Evolutionary conservation across 805 yeast species (phyloP).

Genomic region (Priceomyces carsonii): DNA sequence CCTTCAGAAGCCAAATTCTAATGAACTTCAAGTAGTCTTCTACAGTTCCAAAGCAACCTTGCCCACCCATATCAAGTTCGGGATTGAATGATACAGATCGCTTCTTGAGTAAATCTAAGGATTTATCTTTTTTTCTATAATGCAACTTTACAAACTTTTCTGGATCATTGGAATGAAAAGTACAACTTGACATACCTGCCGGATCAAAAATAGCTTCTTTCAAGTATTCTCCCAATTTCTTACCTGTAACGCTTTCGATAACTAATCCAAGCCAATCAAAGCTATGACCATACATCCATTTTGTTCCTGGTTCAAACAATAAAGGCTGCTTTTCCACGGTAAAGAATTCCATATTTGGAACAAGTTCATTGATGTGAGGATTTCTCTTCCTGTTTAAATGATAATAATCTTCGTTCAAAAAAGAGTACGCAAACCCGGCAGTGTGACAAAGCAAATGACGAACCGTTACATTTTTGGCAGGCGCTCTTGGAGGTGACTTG

Average conservation of each 20-base stretch:
- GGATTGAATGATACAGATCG: conserved; percentile 18
- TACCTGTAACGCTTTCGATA: conserved; percentile 33
- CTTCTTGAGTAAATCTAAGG: conserved; percentile 10
- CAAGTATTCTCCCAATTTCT: conserved; percentile 31
- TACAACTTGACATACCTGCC: conserved; percentile 32
- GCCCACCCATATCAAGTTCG: conserved; percentile 44
- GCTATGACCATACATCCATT: conserved; percentile 38
- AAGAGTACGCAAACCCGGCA: conserved; percentile 37
- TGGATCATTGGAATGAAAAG: conserved; percentile 19
- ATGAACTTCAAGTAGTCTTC: conserved; percentile 40
- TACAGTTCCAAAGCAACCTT: conserved; percentile 39
- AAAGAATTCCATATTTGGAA: conserved; percentile 26
- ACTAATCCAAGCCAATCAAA: conserved; percentile 41
- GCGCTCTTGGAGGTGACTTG: conserved; percentile 20
- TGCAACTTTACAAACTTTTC: conserved; percentile 16
- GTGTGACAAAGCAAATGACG: conserved; percentile 32
- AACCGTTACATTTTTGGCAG: conserved; percentile 24
- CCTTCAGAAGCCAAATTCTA: conserved; percentile 41
- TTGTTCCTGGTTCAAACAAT: conserved; percentile 38
- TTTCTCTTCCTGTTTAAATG: conserved; percentile 20
- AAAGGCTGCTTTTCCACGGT: conserved; percentile 26
- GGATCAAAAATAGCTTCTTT: conserved; percentile 32
- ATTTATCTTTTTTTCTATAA: conserved; percentile 15
- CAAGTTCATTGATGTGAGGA: conserved; percentile 15
- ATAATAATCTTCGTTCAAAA: conserved; percentile 29